Base-by-base conservation (phyloP, 371 early-diverging fungal species). In the Thermomucor indicae-seudaticae region DNA sequence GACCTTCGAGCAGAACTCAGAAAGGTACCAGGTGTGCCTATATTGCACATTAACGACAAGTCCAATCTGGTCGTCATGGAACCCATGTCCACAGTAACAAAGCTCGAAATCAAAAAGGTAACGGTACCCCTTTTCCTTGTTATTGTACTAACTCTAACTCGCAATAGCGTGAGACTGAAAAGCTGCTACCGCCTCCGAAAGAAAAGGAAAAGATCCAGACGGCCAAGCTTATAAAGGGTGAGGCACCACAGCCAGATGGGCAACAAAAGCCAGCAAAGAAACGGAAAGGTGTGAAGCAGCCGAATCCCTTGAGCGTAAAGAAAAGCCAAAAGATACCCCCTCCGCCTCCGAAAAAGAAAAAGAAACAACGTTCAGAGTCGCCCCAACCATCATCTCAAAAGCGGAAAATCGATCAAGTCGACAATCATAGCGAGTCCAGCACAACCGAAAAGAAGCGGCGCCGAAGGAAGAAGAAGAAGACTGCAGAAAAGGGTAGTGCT, bases 221-320 rank as follows among this genome's bases (percentile, higher is more conserved):
- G 74, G 47, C 70, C 82, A 22, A 31, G 24, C 16, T 43, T 16
- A 34, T 43, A 25, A 16, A 35, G 40, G 16, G 22, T 17, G 38
- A 7, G 43, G 30, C 38, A 28, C 28, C 6, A 11, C 42, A 2
- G 25, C 19, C 20, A 48, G n/a, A n/a, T n/a, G n/a, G n/a, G n/a
- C n/a, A n/a, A n/a, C n/a, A 54, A 17, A 37, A 41, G 6, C 53
- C 47, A 10, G 40, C 56, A 43, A 46, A 63, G 51, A 63, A 67
- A 55, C 60, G 67, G 43, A 51, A 50, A 27, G 56, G 64, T 16
- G 58, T 52, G 24, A 92, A 91, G 70, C 87, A 78, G 23, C 90
- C 92, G 5, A 95, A 95, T 58, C 93, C 94, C 31, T 68, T 95
- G 23, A 86, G 89, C 16, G 66, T 87, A 53, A 92, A 92, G 67